Conservation (phyloP, 805 yeast species). For the Saccharomycopsis selenospora region DNA sequence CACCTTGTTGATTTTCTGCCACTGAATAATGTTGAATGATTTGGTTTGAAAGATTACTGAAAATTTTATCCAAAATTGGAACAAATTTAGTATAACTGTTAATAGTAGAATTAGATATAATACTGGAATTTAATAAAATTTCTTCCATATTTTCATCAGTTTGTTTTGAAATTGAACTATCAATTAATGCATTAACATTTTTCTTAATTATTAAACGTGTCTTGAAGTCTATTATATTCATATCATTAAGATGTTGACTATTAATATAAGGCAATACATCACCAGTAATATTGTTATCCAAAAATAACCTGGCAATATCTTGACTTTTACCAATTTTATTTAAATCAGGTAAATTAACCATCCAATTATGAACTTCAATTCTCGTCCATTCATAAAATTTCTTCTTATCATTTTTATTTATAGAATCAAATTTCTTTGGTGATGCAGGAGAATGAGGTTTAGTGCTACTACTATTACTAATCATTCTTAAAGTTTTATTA, state of each 20-base stretch:
- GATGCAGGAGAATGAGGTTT: conserved; percentile 16
- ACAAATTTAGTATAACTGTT: conserved; percentile 6
- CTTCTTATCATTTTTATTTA: conserved; percentile 9
- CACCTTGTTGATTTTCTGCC: not conserved
- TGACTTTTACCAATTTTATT: conserved; percentile 17
- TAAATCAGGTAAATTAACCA: conserved; percentile 16
- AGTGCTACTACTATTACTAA: not conserved
- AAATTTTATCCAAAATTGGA: conserved; percentile 9
- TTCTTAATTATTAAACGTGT: conserved; percentile 16
- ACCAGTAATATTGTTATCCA: conserved; percentile 20
- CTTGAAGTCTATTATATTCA: conserved; percentile 18
- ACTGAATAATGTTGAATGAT: conserved; percentile 8
- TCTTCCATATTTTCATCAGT: conserved; percentile 6
- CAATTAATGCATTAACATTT: conserved; percentile 13
- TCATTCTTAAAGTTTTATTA: not conserved
- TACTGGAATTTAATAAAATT: conserved; percentile 9
- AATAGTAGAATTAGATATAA: not conserved
- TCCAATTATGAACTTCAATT: conserved; percentile 22
- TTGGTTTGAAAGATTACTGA: conserved; percentile 10
- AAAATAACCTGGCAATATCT: conserved; percentile 16
- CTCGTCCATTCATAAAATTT: conserved; percentile 20
- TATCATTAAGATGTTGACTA: conserved; percentile 14
- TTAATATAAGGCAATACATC: conserved; percentile 19
- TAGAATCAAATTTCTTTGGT: conserved; percentile 17
- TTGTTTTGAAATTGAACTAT: conserved; percentile 1